Base-by-base conservation (phyloP, 176 grass and related monocot genomes). In the Chrysopogon serrulatus region DNA sequence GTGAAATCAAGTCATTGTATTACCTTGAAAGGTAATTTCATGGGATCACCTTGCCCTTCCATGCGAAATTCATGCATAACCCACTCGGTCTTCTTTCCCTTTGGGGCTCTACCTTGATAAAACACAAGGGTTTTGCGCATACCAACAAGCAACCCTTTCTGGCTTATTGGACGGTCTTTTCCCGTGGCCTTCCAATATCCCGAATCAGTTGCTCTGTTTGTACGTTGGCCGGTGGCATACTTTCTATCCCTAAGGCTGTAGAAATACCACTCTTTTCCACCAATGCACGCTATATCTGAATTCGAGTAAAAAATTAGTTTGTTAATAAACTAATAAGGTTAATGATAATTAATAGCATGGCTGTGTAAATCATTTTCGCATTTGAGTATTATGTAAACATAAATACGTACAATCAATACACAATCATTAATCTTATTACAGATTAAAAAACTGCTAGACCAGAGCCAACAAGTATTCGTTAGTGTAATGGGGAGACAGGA, bases 71-170 rank as follows among this genome's bases (percentile, higher is more conserved):
- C 95, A 19, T 98, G 95, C 95, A 95, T 98, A 71, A 95, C 93
- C 96, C 96, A 98, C n/a, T 98, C 89, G 10, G 89, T 98, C 87
- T 98, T 98, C 80, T 77, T 93, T 26, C 96, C 96, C 57, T 87
- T 98, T 3, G 96, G 96, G 9, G 96, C 96, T 88, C 96, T 93
- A 54, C 96, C 96, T 82, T 88, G 83, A 44, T 98, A 98, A 68
- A 98, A 98, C 31, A 98, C 96, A 12, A 98, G 87, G 13, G 96
- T 98, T 94, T 98, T 98, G 16, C 96, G 88, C 96, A 95, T 98
- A 30, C 96, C 96, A 3, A 95, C 89, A 3, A 89, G 84, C 10
- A 90, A 75, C 5, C 95, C 92, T 76, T 92, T 82, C 36, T 85
- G 82, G 62, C 43, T 95, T 65, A 98, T 87, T 8, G 80, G 39